These are phyloP conservation scores for Sextonia rubra DNA, from an alignment of 164 flowering plant species.

Conservation along the genomic window DNA sequence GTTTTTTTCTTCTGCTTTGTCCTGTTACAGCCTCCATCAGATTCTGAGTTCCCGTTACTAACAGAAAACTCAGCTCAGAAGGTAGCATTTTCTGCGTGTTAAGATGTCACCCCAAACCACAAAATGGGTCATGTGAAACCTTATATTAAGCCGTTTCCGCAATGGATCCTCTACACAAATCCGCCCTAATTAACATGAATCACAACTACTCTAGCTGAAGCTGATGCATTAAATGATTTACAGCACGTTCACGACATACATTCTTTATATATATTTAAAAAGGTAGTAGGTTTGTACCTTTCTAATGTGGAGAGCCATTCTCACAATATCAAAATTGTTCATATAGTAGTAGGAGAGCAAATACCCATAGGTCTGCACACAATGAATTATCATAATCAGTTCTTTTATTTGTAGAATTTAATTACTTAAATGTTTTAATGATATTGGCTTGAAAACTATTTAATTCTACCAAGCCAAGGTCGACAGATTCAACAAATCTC, in stretches of 20 bases:
- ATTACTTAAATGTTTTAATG: too few species aligned
- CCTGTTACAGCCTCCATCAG: background rate
- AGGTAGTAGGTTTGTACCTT: constrained; percentile 25
- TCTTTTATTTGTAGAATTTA: too few species aligned
- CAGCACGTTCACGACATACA: background rate
- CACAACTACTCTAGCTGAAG: background rate
- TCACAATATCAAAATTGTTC: constrained; percentile 38
- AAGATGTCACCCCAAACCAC: background rate
- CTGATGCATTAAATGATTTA: background rate
- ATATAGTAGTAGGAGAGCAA: constrained; percentile 23
- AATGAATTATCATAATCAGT: background rate
- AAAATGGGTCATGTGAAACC: background rate
- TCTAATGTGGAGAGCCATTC: constrained; percentile 31
- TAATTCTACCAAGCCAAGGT: too few species aligned
- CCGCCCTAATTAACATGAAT: background rate
- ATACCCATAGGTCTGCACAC: constrained; percentile 24
- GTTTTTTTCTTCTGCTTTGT: background rate
- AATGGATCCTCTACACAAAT: background rate
- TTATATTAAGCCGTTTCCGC: background rate
- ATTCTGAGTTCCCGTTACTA: background rate
- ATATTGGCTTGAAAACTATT: too few species aligned
- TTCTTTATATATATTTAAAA: background rate
- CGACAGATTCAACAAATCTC: too few species aligned
- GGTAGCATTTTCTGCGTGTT: background rate
- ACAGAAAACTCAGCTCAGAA: too few species aligned